Conservation (phyloP, 2,329 filamentous ascomycete genomes). For the Lachnellula cervina region DNA sequence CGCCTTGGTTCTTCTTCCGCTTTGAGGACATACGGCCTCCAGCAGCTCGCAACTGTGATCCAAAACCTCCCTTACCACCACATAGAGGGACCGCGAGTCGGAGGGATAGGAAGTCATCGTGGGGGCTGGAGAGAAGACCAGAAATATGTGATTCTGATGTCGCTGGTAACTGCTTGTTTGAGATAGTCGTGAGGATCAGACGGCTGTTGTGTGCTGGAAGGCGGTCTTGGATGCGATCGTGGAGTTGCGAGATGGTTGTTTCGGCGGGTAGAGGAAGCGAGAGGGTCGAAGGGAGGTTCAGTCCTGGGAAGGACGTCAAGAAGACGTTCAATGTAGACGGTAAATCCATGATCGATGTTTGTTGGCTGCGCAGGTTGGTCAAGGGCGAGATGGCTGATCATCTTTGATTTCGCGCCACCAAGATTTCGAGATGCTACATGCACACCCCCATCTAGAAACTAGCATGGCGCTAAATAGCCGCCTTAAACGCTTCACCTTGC, state of each 20-base stretch:
- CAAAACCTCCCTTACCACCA: slow-evolving; percentile 96
- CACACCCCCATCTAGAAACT: background rate
- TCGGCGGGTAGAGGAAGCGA: slow-evolving; percentile 66
- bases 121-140: slow-evolving; percentile 50
- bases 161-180: slow-evolving; percentile 63
- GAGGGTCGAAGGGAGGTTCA: slow-evolving; percentile 77
- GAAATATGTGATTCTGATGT: slow-evolving; percentile 52
- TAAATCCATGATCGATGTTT: slow-evolving; percentile 44
- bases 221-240: slow-evolving; percentile 55
- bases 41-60: slow-evolving; percentile 91
- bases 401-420: background rate
- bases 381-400: background rate
- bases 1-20: slow-evolving; percentile 74
- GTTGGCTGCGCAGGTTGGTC: background rate
- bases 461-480: background rate
- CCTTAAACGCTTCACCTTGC: background rate
- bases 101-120: slow-evolving; percentile 73
- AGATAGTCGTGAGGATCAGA: slow-evolving; percentile 76
- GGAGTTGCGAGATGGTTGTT: slow-evolving; percentile 63
- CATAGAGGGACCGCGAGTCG: slow-evolving; percentile 74
- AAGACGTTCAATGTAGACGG: slow-evolving; percentile 67
- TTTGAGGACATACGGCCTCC: slow-evolving; percentile 97
- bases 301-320: slow-evolving; percentile 76
- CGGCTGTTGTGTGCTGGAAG: slow-evolving; percentile 53
- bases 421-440: background rate